Evolutionary conservation across 257 asterid genomes (phyloP).

Genomic region (Mitragyna speciosa): DNA sequence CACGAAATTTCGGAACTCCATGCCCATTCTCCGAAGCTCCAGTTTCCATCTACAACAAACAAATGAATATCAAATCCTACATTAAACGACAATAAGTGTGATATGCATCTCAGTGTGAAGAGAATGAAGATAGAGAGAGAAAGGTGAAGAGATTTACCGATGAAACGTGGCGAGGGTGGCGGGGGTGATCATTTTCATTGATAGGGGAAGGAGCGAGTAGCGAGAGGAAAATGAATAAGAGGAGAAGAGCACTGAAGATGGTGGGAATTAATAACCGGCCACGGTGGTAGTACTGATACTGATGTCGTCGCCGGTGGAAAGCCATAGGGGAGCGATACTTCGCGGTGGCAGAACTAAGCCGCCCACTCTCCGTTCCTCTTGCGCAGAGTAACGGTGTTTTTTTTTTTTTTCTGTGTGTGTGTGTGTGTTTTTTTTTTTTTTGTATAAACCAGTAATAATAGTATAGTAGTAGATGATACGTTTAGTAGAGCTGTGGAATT

Average conservation of each 20-base stretch:
- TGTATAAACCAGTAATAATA: too few species aligned
- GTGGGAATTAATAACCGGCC: constrained; percentile 47
- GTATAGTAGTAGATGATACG: too few species aligned
- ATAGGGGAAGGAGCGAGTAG: constrained; percentile 73
- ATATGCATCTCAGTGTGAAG: background rate
- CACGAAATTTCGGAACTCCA: constrained; percentile 32
- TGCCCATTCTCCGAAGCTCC: constrained; percentile 35
- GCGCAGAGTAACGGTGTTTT: background rate
- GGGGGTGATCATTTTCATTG: constrained; percentile 53
- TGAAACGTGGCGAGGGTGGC: constrained; percentile 25
- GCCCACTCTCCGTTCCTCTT: background rate
- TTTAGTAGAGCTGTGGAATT: too few species aligned
- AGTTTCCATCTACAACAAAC: constrained; percentile 33
- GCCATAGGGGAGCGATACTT: constrained; percentile 41
- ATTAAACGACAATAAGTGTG: background rate
- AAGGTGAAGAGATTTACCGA: constrained; percentile 19
- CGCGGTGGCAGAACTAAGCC: constrained; percentile 32
- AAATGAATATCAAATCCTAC: constrained; percentile 11
- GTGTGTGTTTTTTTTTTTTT: too few species aligned
- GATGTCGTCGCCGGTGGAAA: constrained; percentile 78
- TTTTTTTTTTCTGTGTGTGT: too few species aligned
- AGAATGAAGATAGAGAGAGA: background rate
- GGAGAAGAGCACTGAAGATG: constrained; percentile 53
- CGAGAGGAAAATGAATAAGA: constrained; percentile 53
- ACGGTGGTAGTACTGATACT: constrained; percentile 43